A percentile compares a stretch with the other conserved stretches of the same genome.
Conservation (phyloP, 352 stramenopile genomes). For the Blastocystis hominis region DNA sequence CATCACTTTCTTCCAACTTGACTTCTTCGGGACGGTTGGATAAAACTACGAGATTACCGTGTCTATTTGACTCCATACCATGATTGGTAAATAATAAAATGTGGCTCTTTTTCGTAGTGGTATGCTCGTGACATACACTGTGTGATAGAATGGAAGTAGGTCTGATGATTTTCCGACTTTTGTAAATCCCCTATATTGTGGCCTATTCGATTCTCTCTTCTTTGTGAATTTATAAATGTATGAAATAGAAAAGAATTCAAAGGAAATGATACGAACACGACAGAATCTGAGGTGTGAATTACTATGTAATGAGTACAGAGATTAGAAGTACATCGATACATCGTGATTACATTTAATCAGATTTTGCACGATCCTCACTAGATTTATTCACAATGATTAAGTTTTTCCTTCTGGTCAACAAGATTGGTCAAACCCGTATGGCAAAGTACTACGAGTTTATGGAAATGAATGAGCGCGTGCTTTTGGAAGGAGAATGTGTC, state of each 20-base stretch:
- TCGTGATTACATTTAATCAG: neutral
- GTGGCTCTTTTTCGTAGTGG: too few species aligned
- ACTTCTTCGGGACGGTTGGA: neutral
- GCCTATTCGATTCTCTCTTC: neutral
- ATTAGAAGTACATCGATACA: neutral
- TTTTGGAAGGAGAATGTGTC: slow-evolving; percentile 96
- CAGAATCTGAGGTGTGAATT: neutral
- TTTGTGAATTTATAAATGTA: neutral
- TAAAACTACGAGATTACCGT: neutral
- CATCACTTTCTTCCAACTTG: slow-evolving; percentile 46
- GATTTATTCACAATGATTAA: slow-evolving; percentile 74
- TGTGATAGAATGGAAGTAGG: too few species aligned
- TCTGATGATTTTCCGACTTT: too few species aligned
- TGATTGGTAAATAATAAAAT: neutral
- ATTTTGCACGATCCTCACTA: neutral
- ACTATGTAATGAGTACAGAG: neutral
- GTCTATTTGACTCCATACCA: neutral
- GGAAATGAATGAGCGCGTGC: slow-evolving; percentile 89
- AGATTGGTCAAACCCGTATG: slow-evolving; percentile 98
- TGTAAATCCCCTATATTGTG: neutral
- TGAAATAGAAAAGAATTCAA: too few species aligned
- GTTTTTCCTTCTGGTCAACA: slow-evolving; percentile 92
- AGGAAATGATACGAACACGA: neutral
- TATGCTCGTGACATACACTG: too few species aligned
- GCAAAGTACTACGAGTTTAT: slow-evolving; percentile 99